Base-by-base conservation (phyloP, 1,284 basidiomycete species). In the Lignosus rhinocerotis region DNA sequence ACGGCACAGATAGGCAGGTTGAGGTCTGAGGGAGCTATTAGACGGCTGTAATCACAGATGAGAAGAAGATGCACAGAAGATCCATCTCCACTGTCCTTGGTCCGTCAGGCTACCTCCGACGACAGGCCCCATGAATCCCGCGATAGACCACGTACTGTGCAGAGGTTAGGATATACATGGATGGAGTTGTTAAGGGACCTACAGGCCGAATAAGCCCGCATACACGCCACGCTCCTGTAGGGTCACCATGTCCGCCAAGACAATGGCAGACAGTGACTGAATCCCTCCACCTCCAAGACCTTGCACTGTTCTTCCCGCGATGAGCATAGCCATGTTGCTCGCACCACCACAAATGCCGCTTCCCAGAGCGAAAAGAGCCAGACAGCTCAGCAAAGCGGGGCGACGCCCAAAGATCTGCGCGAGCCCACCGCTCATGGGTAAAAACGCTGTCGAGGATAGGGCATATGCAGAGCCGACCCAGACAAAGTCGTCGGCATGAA, bases 281-380 rank as follows among this genome's bases (percentile, higher is more conserved):
- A 82, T 78, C 5, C 76, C 77, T 2, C 21, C 81, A 14, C 76
- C 77, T 11, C 82, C 81, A 42, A 82, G 66, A 14, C 80, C 80
- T 59, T 82, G 80, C 11, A 83, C 65, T 3, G 73, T 52, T 8
- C 78, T 66, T 10, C 70, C 75, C 17, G 70, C 75, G 56, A 78
- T 76, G 34, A 80, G 68, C 72, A 73, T 72, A 12, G 31, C 30
- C 58, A 53, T 48, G 53, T 51, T 50, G 4, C 51, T 70, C 0
- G 80, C 75, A 0, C 75, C 71, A 2, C 78, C 80, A 46, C 74
- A 76, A 2, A 83, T 42, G 3, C 57, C 63, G 33, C 59, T 61
- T 3, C 66, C 66, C 1, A 67, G 39, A 12, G 50, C 45, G 49
- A 64, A 59, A 17, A 61, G 42, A 3, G 39, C 42, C 16, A 66